These are phyloP conservation scores for Ustilago vetiveriae DNA, from an alignment of 1,284 basidiomycete genomes.

Conservation along the genomic window DNA sequence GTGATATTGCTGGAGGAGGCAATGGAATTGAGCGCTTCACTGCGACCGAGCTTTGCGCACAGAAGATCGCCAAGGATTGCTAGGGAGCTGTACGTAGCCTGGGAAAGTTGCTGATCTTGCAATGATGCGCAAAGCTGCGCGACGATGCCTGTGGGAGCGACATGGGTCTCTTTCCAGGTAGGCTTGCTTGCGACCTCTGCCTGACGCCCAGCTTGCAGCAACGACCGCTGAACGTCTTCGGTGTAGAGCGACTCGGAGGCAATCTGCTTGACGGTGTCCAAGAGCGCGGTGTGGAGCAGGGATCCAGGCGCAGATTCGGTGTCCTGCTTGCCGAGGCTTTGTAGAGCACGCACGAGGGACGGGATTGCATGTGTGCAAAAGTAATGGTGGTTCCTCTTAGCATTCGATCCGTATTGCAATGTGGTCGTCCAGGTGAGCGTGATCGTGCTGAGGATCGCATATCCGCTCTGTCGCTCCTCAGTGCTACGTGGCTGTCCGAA, in stretches of 20 bases:
- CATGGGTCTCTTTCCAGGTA: slow-evolving; percentile 18
- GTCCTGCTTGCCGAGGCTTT: neutral
- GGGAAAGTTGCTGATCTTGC: slow-evolving; percentile 5
- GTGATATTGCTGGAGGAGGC: slow-evolving; percentile 15
- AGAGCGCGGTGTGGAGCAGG: neutral
- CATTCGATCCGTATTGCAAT: slow-evolving; percentile 49
- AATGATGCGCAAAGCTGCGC: slow-evolving; percentile 11
- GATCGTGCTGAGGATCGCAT: slow-evolving; percentile 22
- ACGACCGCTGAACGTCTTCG: slow-evolving; percentile 25
- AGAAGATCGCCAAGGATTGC: slow-evolving; percentile 14
- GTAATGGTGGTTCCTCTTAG: slow-evolving; percentile 51
- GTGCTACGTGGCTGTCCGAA: slow-evolving; percentile 8
- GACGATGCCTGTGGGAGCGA: slow-evolving; percentile 2
- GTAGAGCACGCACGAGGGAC: slow-evolving; percentile 19
- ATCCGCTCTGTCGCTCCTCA: slow-evolving; percentile 1
- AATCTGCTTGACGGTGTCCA: slow-evolving; percentile 21
- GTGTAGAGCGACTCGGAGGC: slow-evolving; percentile 47
- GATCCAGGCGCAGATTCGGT: neutral
- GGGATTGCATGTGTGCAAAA: slow-evolving; percentile 32
- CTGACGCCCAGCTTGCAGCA: slow-evolving; percentile 28
- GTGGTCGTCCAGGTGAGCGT: slow-evolving; percentile 31
- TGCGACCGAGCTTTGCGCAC: slow-evolving; percentile 18
- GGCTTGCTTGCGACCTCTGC: slow-evolving; percentile 4
- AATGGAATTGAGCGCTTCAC: slow-evolving; percentile 32
- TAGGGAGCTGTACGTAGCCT: slow-evolving; percentile 14